Evolutionary conservation across 2,329 filamentous ascomycete genomes (phyloP).

Genomic region (Chrysoporthe cubensis): DNA sequence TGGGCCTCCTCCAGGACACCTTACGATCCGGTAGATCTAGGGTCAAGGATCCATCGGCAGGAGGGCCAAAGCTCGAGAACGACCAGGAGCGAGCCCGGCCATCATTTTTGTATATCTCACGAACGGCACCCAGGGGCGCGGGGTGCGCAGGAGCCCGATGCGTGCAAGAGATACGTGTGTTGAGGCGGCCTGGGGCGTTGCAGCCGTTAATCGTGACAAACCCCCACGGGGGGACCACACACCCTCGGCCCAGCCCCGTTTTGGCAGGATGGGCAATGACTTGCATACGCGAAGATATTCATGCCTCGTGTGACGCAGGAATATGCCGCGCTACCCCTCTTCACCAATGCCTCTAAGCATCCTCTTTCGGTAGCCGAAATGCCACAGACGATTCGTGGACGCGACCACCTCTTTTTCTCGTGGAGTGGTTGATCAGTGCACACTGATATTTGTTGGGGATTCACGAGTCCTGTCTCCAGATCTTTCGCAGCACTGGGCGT

Average conservation of each 20-base stretch:
- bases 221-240: constrained; percentile 13
- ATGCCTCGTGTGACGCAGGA: constrained; percentile 5
- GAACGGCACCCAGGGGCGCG: background rate
- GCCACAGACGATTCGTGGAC: background rate
- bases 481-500: too few relatives aligned
- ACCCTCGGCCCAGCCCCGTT: constrained; percentile 17
- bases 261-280: constrained; percentile 24
- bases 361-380: constrained; percentile 26
- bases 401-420: background rate
- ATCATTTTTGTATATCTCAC: constrained; percentile 13
- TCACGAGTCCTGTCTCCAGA: too few relatives aligned
- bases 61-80: constrained; percentile 3
- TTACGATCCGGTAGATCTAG: constrained; percentile 8
- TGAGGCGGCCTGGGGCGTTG: constrained; percentile 7
- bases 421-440: background rate
- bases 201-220: constrained; percentile 5
- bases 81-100: background rate
- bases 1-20: background rate
- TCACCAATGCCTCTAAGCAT: constrained; percentile 10
- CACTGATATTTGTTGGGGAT: background rate
- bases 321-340: constrained; percentile 17
- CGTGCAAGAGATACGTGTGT: background rate
- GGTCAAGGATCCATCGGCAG: constrained; percentile 6
- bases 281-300: constrained; percentile 14
- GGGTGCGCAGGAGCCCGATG: background rate